These are phyloP conservation scores for Lotmaria passim DNA, from an alignment of 208 protist genomes.

Conservation along the genomic window DNA sequence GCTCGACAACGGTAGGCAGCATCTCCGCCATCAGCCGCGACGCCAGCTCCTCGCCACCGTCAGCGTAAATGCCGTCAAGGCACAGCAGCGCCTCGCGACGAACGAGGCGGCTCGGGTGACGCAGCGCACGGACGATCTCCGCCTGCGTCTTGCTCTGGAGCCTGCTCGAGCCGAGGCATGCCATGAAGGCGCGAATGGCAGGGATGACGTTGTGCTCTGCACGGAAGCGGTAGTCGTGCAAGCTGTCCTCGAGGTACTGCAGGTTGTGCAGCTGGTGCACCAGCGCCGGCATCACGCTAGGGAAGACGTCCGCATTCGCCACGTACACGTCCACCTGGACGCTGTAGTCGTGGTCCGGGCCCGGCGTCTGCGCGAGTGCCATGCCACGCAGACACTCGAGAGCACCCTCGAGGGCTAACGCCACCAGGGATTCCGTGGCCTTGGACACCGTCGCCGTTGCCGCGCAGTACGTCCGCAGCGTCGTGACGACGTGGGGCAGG, in stretches of 20 bases:
- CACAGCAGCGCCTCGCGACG: conserved; percentile 67
- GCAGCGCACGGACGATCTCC: conserved; percentile 78
- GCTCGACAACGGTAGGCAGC: conserved; percentile 87
- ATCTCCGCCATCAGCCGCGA: conserved; percentile 90
- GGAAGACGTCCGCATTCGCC: conserved; percentile 79
- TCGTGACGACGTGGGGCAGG: conserved; percentile 64
- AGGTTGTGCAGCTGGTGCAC: conserved; percentile 85
- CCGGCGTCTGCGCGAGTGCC: conserved; percentile 70
- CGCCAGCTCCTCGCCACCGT: conserved; percentile 90
- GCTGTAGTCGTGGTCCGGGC: conserved; percentile 79
- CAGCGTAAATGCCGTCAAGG: conserved; percentile 86
- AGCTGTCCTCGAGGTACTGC: conserved; percentile 62
- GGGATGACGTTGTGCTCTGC: conserved; percentile 79
- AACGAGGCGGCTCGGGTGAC: conserved; percentile 76
- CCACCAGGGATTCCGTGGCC: conserved; percentile 53
- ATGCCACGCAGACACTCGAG: conserved; percentile 79
- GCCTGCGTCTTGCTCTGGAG: conserved; percentile 86
- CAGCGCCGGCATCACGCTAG: conserved; percentile 79
- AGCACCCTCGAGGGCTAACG: conserved; percentile 68
- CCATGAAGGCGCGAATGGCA: conserved; percentile 79
- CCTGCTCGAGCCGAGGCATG: conserved; percentile 68
- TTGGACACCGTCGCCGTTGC: conserved; percentile 34
- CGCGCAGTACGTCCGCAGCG: conserved; percentile 68
- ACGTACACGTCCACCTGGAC: conserved; percentile 77
- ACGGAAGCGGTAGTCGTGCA: conserved; percentile 71